These are phyloP conservation scores for Jamesozyma lodderae DNA, from an alignment of 805 yeast species.

Conservation along the genomic window DNA sequence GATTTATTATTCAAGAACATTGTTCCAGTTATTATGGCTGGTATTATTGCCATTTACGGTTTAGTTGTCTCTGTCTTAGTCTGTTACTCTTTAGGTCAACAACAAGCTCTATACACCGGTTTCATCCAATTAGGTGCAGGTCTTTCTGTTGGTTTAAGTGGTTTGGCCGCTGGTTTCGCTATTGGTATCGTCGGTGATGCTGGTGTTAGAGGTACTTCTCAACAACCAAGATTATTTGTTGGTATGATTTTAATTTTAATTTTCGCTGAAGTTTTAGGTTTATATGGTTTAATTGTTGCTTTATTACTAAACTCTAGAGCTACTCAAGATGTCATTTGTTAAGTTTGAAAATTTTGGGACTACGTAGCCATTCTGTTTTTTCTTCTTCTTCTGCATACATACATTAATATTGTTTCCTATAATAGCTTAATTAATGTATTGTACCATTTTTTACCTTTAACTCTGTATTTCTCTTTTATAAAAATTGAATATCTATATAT, in stretches of 20 bases:
- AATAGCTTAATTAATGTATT: too few relatives aligned
- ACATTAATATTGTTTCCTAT: not conserved
- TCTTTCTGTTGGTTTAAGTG: slow-evolving; percentile 91
- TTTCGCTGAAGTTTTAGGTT: slow-evolving; percentile 98
- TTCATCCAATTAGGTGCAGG: slow-evolving; percentile 98
- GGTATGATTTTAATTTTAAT: slow-evolving; percentile 97
- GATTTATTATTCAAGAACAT: slow-evolving; percentile 87
- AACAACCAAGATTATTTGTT: slow-evolving; percentile 96
- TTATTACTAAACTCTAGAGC: slow-evolving; percentile 96
- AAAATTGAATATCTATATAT: too few relatives aligned
- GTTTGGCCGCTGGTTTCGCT: slow-evolving; percentile 98
- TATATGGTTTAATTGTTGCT: slow-evolving; percentile 97
- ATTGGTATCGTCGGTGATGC: slow-evolving; percentile 99
- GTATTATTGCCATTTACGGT: slow-evolving; percentile 98
- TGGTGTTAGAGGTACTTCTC: slow-evolving; percentile 97
- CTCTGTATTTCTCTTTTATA: too few relatives aligned
- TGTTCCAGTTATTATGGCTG: slow-evolving; percentile 98
- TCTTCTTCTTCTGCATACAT: not conserved
- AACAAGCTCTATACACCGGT: slow-evolving; percentile 91
- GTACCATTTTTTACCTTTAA: too few relatives aligned
- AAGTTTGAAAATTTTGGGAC: slow-evolving; percentile 22
- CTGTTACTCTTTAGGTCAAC: slow-evolving; percentile 79
- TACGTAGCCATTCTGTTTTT: too few relatives aligned
- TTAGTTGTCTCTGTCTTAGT: slow-evolving; percentile 92
- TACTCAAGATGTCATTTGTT: slow-evolving; percentile 80